Base-by-base conservation (phyloP, 2,329 filamentous ascomycete genomes). In the Tolypocladium ophioglossoides region DNA sequence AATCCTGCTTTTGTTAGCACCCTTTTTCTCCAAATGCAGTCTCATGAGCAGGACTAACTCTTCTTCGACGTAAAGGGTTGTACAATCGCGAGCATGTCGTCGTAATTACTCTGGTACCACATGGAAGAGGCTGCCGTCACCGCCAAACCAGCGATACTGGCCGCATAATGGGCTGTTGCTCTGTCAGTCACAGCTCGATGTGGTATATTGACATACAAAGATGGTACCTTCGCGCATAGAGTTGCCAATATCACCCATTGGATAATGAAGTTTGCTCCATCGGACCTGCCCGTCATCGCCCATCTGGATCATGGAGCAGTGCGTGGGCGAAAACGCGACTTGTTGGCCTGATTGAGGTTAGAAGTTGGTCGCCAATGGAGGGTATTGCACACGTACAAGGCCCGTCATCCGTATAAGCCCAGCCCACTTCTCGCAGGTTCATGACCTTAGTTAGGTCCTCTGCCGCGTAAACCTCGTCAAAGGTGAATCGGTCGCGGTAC, bases 391-490 rank as follows among this genome's bases (percentile, higher is more conserved):
- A 62, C 78, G 69, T 69, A 86, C 85, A 85, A 56, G 86, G 80
- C 14, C 82, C 78, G 41, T 84, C 79, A 18, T 84, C 77, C 4
- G 79, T 69, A 64, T 87, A 94, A 8, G 79, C 77, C 68, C 95
- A 95, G 1, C 90, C 90, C 48, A 85, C 83, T 67, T 96, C 89
- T 32, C 85, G 76, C 32, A 95, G 75, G 54, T 83, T 87, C 57
- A 80, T 82, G 35, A 95, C 82, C 48, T 76, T 82, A 46, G 82
- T 79, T 9, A 82, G 70, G 61, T 87, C 85, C 32, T 79, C 77
- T 54, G 86, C 79, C 6, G 80, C 78, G 58, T 82, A 84, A 1
- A 91, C 74, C 52, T 85, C 78, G 5, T 82, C 77, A 79, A 95
- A 86, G 0, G 82, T 87, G 50, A 80, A 77, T 12, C 90, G 81